Evolutionary conservation across 495 filamentous ascomycete genomes (phyloP).

Genomic region (Viridothelium virens): DNA sequence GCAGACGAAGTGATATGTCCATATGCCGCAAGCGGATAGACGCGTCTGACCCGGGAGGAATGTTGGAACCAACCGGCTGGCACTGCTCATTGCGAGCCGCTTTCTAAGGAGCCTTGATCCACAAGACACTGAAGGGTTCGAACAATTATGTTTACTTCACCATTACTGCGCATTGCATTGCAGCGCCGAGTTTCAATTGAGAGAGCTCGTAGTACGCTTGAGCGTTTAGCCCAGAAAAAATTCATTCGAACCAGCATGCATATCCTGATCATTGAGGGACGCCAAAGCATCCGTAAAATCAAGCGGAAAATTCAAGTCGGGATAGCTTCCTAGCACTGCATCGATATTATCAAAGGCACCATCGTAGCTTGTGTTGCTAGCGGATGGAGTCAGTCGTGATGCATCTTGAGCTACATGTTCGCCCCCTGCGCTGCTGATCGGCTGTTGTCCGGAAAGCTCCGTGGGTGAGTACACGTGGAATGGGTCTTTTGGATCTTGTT

Average conservation of each 20-base stretch:
- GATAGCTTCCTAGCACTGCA: slow-evolving; percentile 10
- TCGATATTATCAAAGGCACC: slow-evolving; percentile 4
- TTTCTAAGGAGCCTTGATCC: not conserved
- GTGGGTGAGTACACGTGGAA: not conserved
- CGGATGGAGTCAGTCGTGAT: not conserved
- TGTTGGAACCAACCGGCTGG: not conserved
- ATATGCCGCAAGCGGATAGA: not conserved
- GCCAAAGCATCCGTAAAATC: slow-evolving; percentile 7
- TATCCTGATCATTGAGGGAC: not conserved
- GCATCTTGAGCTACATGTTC: not conserved
- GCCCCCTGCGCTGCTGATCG: not conserved
- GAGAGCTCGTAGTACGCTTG: not conserved
- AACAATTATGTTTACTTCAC: too few species aligned
- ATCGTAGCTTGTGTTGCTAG: not conserved
- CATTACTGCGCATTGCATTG: not conserved
- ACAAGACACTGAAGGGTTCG: not conserved
- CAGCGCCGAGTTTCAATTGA: too few species aligned
- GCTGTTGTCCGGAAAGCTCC: not conserved
- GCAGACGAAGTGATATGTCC: not conserved
- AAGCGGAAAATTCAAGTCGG: not conserved
- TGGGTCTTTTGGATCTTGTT: not conserved
- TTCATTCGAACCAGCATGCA: not conserved
- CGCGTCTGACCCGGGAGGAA: not conserved
- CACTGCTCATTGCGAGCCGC: too few species aligned
- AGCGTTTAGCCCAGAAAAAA: not conserved